Conservation (phyloP, 2,329 filamentous ascomycete genomes). For the Sarocladium brachiariae region DNA sequence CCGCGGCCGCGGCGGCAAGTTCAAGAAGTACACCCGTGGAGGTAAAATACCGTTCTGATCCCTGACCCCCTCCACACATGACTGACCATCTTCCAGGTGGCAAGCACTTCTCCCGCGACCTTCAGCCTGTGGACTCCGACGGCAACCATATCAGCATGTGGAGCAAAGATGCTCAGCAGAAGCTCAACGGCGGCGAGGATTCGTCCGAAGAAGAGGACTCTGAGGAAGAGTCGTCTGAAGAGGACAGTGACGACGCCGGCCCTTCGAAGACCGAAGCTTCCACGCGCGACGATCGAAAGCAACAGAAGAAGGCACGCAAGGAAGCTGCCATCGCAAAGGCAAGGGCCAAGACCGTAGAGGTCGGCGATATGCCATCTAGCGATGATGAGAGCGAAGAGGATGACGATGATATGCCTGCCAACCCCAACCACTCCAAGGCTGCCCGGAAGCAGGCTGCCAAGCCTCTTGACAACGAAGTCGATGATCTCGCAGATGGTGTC, state of each 20-base stretch:
- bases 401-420: slow-evolving; percentile 67
- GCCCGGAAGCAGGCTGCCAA: slow-evolving; percentile 48
- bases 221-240: slow-evolving; percentile 42
- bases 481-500: slow-evolving; percentile 46
- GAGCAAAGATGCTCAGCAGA: slow-evolving; percentile 50
- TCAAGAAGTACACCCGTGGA: slow-evolving; percentile 86
- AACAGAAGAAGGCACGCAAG: slow-evolving; percentile 84
- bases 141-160: slow-evolving; percentile 88
- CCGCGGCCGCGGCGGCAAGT: slow-evolving; percentile 81
- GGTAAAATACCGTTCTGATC: slow-evolving; percentile 45
- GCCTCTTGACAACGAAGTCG: slow-evolving; percentile 25
- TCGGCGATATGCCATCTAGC: slow-evolving; percentile 78
- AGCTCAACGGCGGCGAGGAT: slow-evolving; percentile 45
- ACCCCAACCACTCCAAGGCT: slow-evolving; percentile 85
- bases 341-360: slow-evolving; percentile 64
- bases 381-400: slow-evolving; percentile 43
- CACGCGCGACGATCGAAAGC: slow-evolving; percentile 75
- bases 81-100: slow-evolving; percentile 55
- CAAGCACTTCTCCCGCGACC: slow-evolving; percentile 89
- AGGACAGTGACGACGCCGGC: slow-evolving; percentile 42
- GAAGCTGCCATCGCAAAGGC: slow-evolving; percentile 77
- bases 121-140: slow-evolving; percentile 81
- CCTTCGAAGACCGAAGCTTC: slow-evolving; percentile 38
- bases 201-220: slow-evolving; percentile 44
- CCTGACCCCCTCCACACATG: not conserved